phyloP scores from a whole-genome alignment of 2,329 filamentous ascomycete species.

The Tympanopsis confertula region DNA sequence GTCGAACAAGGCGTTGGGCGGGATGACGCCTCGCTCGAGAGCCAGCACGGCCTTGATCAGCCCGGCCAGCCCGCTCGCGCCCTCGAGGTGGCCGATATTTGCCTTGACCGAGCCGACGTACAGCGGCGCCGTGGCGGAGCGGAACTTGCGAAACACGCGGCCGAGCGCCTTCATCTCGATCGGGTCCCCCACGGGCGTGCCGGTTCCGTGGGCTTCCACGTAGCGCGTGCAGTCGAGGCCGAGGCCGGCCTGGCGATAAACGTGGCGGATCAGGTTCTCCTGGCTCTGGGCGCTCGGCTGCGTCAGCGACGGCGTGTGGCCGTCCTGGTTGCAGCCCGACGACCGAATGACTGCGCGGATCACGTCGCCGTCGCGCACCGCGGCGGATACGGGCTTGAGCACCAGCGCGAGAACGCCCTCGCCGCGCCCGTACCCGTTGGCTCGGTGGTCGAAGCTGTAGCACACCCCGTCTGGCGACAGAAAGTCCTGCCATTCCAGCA shows the following conservation, averaged over 20 bases:
- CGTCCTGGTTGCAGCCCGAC: constrained; percentile 17
- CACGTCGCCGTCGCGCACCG: constrained; percentile 26
- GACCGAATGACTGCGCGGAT: constrained; percentile 18
- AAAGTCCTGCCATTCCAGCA: constrained; percentile 28
- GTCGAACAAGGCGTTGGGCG: constrained; percentile 10
- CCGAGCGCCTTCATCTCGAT: constrained; percentile 17
- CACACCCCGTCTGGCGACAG: constrained; percentile 29
- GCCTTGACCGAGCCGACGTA: constrained; percentile 19
- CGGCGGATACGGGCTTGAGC: constrained; percentile 28
- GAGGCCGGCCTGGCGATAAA: constrained; percentile 15
- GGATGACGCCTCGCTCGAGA: constrained; percentile 13
- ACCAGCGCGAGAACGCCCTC: constrained; percentile 30
- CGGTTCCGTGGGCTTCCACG: constrained; percentile 26
- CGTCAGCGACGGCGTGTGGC: constrained; percentile 20
- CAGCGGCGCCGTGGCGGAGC: constrained; percentile 6
- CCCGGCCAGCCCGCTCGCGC: constrained; percentile 13
- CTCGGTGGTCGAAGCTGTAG: constrained; percentile 1
- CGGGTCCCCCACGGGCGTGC: constrained; percentile 23
- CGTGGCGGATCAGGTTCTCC: constrained; percentile 13
- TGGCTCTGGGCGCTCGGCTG: constrained; percentile 16
- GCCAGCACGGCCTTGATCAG: constrained; percentile 15
- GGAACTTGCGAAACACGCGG: constrained; percentile 10
- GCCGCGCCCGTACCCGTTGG: constrained; percentile 3
- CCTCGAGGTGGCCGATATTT: constrained; percentile 18
- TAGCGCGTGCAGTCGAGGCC: constrained; percentile 13